These are phyloP conservation scores for Ilyonectria sp. DNA, from an alignment of 2,329 filamentous ascomycete genomes.

Conservation along the genomic window DNA sequence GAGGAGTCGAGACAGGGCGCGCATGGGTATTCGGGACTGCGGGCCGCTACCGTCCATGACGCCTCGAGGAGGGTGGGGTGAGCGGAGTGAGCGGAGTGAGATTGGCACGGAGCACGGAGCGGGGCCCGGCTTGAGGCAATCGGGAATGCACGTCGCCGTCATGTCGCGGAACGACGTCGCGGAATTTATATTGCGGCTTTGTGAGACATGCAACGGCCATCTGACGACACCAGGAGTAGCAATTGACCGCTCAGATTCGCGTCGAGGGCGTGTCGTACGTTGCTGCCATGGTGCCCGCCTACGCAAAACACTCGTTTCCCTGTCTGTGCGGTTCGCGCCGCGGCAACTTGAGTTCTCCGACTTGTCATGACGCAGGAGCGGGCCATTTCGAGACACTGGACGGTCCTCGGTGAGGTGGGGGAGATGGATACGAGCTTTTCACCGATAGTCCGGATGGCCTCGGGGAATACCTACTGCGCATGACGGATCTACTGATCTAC, in stretches of 20 bases:
- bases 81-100: slow-evolving; percentile 39
- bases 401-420: background rate
- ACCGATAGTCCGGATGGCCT: background rate
- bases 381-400: background rate
- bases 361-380: background rate
- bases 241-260: too few relatives aligned
- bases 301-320: slow-evolving; percentile 3
- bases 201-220: too few relatives aligned
- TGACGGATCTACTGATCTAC: background rate
- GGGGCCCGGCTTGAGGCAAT: slow-evolving; percentile 20
- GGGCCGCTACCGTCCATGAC: slow-evolving; percentile 34
- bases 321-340: background rate
- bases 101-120: slow-evolving; percentile 41
- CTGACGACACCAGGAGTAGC: background rate
- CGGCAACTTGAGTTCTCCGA: background rate
- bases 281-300: background rate
- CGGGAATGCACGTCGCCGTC: slow-evolving; percentile 26
- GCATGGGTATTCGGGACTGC: slow-evolving; percentile 33
- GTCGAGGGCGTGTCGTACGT: background rate
- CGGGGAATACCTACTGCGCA: background rate
- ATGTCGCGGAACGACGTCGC: background rate
- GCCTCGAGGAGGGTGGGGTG: background rate
- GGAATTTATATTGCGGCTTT: background rate
- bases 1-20: background rate
- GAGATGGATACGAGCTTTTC: background rate